Percentiles rank a stretch among this genome's conserved stretches.
Conservation (phyloP, 169 alveolate genomes). For the Plasmodium gonderi region DNA sequence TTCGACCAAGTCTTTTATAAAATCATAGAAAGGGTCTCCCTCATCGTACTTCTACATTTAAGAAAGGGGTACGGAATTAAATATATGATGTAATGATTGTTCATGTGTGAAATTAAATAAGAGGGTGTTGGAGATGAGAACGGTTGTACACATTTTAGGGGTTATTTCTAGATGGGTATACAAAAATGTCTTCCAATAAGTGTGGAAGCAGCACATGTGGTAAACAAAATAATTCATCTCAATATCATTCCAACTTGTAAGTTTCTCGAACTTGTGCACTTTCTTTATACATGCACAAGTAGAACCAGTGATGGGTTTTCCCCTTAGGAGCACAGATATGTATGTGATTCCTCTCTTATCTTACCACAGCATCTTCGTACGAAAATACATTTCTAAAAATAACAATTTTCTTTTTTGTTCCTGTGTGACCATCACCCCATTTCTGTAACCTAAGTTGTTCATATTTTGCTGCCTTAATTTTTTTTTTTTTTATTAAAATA, state of each 20-base stretch:
- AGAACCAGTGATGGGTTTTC: background rate
- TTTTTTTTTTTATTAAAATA: slow-evolving; percentile 37
- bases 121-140: background rate
- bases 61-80: background rate
- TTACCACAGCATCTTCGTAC: slow-evolving; percentile 81
- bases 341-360: background rate
- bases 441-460: slow-evolving; percentile 75
- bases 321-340: background rate
- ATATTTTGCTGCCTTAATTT: slow-evolving; percentile 76
- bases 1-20: slow-evolving; percentile 70
- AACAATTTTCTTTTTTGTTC: slow-evolving; percentile 80
- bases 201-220: too few relatives aligned
- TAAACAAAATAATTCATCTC: too few relatives aligned
- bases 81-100: too few relatives aligned
- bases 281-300: too few relatives aligned
- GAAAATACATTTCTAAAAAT: slow-evolving; percentile 86
- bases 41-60: slow-evolving; percentile 76
- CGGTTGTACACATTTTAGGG: too few relatives aligned
- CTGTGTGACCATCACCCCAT: slow-evolving; percentile 63
- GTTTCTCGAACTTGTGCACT: too few relatives aligned
- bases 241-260: too few relatives aligned
- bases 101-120: background rate
- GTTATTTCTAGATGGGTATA: too few relatives aligned
- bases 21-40: slow-evolving; percentile 79
- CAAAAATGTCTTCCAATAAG: too few relatives aligned